Base-by-base conservation (phyloP, 257 asterid species). In the Gentiana dahurica region DNA sequence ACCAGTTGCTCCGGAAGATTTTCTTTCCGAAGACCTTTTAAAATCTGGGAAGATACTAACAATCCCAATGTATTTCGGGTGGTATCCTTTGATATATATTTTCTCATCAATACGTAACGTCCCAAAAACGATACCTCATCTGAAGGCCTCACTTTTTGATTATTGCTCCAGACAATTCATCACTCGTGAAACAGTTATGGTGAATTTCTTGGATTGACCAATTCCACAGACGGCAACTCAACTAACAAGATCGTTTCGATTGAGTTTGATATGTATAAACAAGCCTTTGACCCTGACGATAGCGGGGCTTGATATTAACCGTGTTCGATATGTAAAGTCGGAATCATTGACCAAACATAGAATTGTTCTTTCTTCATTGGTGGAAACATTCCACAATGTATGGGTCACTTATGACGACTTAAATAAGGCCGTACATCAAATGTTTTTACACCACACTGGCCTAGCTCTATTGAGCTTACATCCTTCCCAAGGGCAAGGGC, bases 211-310 rank as follows among this genome's bases (percentile, higher is more conserved):
- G 98, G 98, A 15, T 67, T 91, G 12, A 78, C 93, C 44, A 39
- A 39, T 39, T 39, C 44, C 44, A 39, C 44, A 39, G 4, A 39
- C 8, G 90, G 90, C 3, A 34, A 41, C 47, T 1, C 65, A 11
- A 6, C 37, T 6, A 87, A 91, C 73, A 38, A 71, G 50, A 11
- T 91, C 36, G 58, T 91, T 5, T 97, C 98, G 1, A 81, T 91
- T 1, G 98, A 87, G 82, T 72, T 91, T 57, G 97, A 91, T 62
- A 91, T 97, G n/a, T 48, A 44, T 60, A 78, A 77, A 64, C 97
- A 91, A 50, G 68, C 8, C 1, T 85, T 75, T 24, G 24, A 24
- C 24, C 24, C 24, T 24, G 24, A 24, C 0, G 24, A 24, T 24
- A 24, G 24, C 24, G 24, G 24, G 24, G 24, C 24, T 24, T 24